Evolutionary conservation across 2,329 filamentous ascomycete species (phyloP), one percentile per base, ranked within the genome.

Genomic region (Apiospora marii): DNA sequence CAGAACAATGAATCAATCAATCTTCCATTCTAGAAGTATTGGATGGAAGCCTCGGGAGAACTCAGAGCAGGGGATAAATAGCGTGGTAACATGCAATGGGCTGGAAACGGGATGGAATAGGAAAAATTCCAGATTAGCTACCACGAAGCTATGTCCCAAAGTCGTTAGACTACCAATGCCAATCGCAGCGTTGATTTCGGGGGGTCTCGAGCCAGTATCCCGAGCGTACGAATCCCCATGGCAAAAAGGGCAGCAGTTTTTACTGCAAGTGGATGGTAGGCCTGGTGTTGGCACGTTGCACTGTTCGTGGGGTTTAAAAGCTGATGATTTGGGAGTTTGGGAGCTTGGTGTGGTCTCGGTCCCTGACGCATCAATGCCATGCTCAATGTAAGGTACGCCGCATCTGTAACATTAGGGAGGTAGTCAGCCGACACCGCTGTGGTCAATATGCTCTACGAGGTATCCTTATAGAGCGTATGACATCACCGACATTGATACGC

Each of bases 351-450:
- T 34, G 51, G 19, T 22, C 34, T 27, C 49, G 49, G 49, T 16
- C 49, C 49, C 49, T 51, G 24, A 30, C n/a, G 24, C 49, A 27
- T 53, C 49, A 53, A 53, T 53, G 49, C 49, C 49, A 53, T 27
- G 4, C n/a, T 27, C 27, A 30, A 30, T 30, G n/a, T 53, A 53
- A 27, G 24, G 49, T 51, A 48, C 44, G 44, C 16, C 27, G 27
- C 27, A 30, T 30, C 27, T 19, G 7, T 2, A 51, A 51, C n/a
- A 13, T 51, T 24, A n/a, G 24, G 49, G 5, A 27, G 49, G 49
- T 51, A 24, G 6, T 13, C 14, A 61, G 53, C 30, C 27, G 53
- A 58, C 53, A 14, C 27, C 14, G 58, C 7, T 37, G 34, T n/a
- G 19, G n/a, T 41, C 14, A 30, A 64, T 24, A 19, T 41, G 34